Base-by-base conservation (phyloP, 2,329 filamentous ascomycete genomes). In the Westerdykella ornata region DNA sequence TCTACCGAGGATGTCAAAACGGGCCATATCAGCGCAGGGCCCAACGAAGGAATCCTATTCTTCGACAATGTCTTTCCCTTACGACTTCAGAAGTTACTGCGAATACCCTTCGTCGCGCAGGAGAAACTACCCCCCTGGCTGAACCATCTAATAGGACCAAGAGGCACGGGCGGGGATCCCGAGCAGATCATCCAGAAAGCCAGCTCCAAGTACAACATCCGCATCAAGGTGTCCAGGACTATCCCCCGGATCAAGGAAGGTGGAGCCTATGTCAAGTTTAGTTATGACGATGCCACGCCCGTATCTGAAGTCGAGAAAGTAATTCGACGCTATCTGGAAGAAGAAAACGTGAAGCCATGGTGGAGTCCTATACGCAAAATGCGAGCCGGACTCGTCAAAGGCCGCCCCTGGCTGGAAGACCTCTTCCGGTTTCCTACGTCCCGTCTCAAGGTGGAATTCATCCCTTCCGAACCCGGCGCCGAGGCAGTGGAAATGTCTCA, bases 351-450 rank as follows among this genome's bases (percentile, higher is more conserved):
- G 29, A 86, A 81, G 46, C 89, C 90, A 2, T 94, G 89, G 85
- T 96, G 92, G 71, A 94, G 83, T 52, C 88, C 88, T 0, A 82
- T 95, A 49, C 80, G 81, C 3, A 80, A 76, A 12, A 82, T 94
- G 42, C 76, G 78, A 37, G 81, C 82, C 1, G 81, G 81, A 17
- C 70, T 88, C 5, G 92, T 98, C 2, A 74, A 80, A 41, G 92
- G 92, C 8, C 80, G 82, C 16, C 92, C 92, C 0, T 98, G 92
- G 92, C 76, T 97, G 2, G 92, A 97, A 59, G 92, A 98, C 60
- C 70, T 98, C 19, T 85, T 88, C 52, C 79, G 88, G 5, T 81
- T 88, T 38, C 92, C 92, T 0, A 87, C 82, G 43, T 74, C 73
- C 31, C 76, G 85, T 19, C 58, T 98, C 29, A 84, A 80, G 52